Conservation (phyloP, 2,329 filamentous ascomycete genomes). For the Aspergillus jensenii region DNA sequence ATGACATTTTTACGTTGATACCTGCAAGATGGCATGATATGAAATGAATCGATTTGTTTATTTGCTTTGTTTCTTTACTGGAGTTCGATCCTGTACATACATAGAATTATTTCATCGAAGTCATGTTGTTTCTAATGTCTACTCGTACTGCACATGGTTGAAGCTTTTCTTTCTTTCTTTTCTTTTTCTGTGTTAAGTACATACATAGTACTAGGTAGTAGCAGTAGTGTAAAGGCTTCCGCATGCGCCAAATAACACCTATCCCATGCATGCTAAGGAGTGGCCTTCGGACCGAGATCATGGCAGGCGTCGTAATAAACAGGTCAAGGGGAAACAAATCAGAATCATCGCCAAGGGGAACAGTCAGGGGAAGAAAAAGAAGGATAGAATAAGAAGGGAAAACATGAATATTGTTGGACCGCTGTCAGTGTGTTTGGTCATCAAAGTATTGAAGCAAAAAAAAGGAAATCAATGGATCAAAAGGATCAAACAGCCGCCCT, state of each 20-base stretch:
- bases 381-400: constrained; percentile 4
- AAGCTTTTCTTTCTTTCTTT: constrained; percentile 7
- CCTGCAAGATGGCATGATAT: background rate
- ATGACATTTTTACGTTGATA: background rate
- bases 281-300: constrained; percentile 30
- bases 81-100: background rate
- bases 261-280: constrained; percentile 39
- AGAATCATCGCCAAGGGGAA: constrained; percentile 4
- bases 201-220: constrained; percentile 16
- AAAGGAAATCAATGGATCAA: background rate
- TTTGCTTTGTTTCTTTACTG: background rate
- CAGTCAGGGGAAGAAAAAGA: constrained; percentile 10
- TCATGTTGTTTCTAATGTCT: constrained; percentile 1
- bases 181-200: constrained; percentile 15
- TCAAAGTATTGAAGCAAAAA: background rate
- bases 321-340: background rate
- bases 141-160: background rate
- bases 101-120: background rate
- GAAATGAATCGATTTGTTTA: background rate
- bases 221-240: constrained; percentile 6
- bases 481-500: background rate
- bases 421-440: constrained; percentile 6
- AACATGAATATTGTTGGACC: background rate
- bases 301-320: constrained; percentile 28
- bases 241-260: constrained; percentile 39